Evolutionary conservation across 768 basidiomycete species (phyloP), one percentile per base, ranked within the genome.

Genomic region (Aureoboletus auriporus): DNA sequence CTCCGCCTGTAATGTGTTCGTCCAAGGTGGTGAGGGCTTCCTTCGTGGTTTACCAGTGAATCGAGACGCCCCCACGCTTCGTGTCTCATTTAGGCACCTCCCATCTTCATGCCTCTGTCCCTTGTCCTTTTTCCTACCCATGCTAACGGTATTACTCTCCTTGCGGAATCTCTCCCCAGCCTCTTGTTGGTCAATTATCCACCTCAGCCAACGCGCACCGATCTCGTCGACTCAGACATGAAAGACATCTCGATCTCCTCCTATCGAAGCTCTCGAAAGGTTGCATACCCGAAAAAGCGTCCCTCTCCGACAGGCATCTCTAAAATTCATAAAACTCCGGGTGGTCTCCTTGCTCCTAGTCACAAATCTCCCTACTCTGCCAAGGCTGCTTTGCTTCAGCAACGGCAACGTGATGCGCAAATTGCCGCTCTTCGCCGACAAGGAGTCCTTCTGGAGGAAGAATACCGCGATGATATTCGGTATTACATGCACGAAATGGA

Each of bases 401-500:
- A 85, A 61, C 79, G 80, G 50, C 84, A 84, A 61, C 81, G 85
- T 43, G 80, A 85, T 51, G 77, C 76, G 13, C 86, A 86, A 62
- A 79, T 84, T 38, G 72, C 74, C 50, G 86, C 83, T 33, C 74
- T 84, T 59, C 81, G 86, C 38, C 73, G 79, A 57, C 83, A 89
- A 57, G 83, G 85, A 39, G 77, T 86, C 46, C 77, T 93, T 50
- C 75, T 94, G 56, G 96, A 98, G 71, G 91, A 93, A 63, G 95
- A 98, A 69, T 98, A 99, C 64, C 80, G 84, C 34, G 89, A 93
- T 42, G 96, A 99, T 63, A 93, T 98, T 49, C 78, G 83, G 49
- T 78, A 75, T 47, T 96, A 97, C 72, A 97, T 98, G 96, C 86
- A 89, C 67, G 84, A 89, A 66, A 96, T 96, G 92, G 95, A 99